phyloP scores from a whole-genome alignment of 2,329 filamentous ascomycete genomes.

The Arthrinium phaeospermum region DNA sequence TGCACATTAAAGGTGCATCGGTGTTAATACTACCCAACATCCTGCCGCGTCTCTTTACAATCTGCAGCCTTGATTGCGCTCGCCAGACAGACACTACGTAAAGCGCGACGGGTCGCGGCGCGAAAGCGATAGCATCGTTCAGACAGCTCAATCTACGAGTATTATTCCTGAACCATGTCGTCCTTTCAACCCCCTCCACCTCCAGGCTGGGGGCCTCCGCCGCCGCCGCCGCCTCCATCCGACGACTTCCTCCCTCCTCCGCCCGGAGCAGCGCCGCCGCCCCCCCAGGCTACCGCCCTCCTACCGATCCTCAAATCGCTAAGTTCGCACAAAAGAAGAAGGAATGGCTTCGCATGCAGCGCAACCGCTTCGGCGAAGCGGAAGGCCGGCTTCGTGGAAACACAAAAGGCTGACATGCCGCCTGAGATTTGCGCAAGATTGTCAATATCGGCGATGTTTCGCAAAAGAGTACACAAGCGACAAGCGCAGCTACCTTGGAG shows the following conservation, averaged over 20 bases:
- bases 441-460: constrained; percentile 99
- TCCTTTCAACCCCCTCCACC: constrained; percentile 60
- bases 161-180: constrained; percentile 48
- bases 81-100: constrained; percentile 25
- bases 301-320: constrained; percentile 80
- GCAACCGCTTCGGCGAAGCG: constrained; percentile 95
- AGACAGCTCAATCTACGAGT: constrained; percentile 31
- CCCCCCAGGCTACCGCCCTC: constrained; percentile 86
- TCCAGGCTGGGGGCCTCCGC: constrained; percentile 61
- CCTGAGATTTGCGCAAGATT: constrained; percentile 97
- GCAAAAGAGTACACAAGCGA: constrained; percentile 98
- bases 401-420: constrained; percentile 98
- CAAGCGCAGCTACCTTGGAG: constrained; percentile 96
- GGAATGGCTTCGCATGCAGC: constrained; percentile 92
- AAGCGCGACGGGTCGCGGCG: constrained; percentile 41
- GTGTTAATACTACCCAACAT: background rate
- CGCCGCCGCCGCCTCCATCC: constrained; percentile 62
- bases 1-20: constrained; percentile 4
- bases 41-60: background rate
- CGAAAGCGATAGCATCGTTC: constrained; percentile 37
- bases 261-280: constrained; percentile 71
- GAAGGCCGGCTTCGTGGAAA: constrained; percentile 95
- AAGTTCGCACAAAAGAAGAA: constrained; percentile 99
- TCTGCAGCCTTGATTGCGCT: constrained; percentile 29
- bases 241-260: constrained; percentile 63